These are phyloP conservation scores for Gastrolobium villosum DNA, from an alignment of 306 rosid genomes.

Conservation along the genomic window DNA sequence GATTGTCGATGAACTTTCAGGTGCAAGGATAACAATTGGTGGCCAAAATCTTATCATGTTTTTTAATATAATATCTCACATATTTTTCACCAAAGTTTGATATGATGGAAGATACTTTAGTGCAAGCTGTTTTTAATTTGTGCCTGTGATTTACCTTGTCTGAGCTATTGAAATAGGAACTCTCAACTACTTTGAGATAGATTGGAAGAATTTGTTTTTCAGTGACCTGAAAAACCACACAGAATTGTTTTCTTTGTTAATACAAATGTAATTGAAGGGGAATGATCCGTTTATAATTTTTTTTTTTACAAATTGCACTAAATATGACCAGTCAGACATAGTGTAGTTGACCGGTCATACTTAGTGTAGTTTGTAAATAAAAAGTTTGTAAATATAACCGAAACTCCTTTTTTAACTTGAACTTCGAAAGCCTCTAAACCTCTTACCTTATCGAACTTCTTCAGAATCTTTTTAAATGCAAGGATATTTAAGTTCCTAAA, in stretches of 20 bases:
- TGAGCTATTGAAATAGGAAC: constrained; percentile 93
- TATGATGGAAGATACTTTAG: constrained; percentile 46
- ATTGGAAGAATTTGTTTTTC: constrained; percentile 87
- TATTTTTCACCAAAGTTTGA: constrained; percentile 39
- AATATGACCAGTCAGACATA: too few species aligned
- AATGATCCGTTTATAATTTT: too few species aligned
- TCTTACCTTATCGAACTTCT: constrained; percentile 96
- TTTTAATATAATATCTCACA: constrained; percentile 47
- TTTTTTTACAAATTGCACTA: too few species aligned
- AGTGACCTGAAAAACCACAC: constrained; percentile 74
- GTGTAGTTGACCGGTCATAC: too few species aligned
- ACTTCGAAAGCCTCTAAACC: constrained; percentile 38
- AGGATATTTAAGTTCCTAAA: constrained; percentile 95
- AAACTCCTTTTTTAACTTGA: constrained; percentile 30
- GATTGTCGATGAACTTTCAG: constrained; percentile 66
- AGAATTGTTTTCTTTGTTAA: background rate
- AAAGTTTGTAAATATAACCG: background rate
- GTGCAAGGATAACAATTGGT: constrained; percentile 56
- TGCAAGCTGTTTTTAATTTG: constrained; percentile 23
- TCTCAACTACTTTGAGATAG: constrained; percentile 94
- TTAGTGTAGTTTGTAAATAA: too few species aligned
- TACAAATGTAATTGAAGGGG: constrained; percentile 1
- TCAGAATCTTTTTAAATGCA: constrained; percentile 91
- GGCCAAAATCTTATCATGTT: constrained; percentile 65
- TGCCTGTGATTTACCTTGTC: constrained; percentile 76